Evolutionary conservation across 257 asterid species (phyloP).

Genomic region (Ligustrum vulgare): DNA sequence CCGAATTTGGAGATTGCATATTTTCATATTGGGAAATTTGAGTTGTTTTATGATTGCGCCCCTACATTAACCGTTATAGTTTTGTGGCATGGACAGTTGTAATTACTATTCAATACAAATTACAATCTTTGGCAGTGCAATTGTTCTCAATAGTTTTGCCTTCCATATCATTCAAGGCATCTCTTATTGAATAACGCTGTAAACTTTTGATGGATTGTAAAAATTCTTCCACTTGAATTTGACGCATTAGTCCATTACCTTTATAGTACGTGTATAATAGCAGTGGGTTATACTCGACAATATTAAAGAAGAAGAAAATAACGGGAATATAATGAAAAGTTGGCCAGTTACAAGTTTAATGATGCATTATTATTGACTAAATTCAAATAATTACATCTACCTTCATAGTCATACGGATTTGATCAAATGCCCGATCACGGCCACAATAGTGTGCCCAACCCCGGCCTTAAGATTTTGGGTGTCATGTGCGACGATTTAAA

Average conservation of each 20-base stretch:
- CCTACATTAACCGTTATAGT: neutral
- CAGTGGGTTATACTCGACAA: too few species aligned
- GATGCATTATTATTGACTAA: neutral
- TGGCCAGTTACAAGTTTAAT: neutral
- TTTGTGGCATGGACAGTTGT: neutral
- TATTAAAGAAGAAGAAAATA: too few species aligned
- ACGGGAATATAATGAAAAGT: neutral
- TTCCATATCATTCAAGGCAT: neutral
- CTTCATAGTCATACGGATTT: too few species aligned
- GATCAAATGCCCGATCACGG: too few species aligned
- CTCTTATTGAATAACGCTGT: neutral
- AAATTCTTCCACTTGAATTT: neutral
- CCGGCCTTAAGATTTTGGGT: too few species aligned
- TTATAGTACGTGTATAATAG: too few species aligned
- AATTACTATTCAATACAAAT: neutral
- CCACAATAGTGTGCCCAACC: too few species aligned
- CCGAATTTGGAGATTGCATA: constrained; percentile 27
- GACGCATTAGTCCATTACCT: too few species aligned
- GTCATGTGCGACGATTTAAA: too few species aligned
- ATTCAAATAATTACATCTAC: neutral
- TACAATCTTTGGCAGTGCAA: neutral
- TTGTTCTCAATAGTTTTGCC: neutral
- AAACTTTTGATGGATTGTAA: neutral
- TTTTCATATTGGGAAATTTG: constrained; percentile 17
- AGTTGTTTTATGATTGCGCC: neutral